Percentiles rank a stretch among this genome's conserved stretches.
Evolutionary conservation across 768 basidiomycete species (phyloP).

Genomic region (Boletus tomentosulus): DNA sequence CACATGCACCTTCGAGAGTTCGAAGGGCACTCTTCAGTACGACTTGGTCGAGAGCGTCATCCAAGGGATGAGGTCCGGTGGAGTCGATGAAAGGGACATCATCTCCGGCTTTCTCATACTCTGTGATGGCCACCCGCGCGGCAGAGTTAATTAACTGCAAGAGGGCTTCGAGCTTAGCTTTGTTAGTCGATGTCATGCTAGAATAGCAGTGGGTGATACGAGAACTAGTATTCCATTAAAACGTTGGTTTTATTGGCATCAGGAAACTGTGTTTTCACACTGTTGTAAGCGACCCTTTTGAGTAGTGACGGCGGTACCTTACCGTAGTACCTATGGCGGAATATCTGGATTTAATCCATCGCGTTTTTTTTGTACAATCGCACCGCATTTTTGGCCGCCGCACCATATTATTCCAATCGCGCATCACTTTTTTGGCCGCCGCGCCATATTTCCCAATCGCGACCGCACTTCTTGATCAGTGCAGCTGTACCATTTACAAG

Average conservation of each 20-base stretch:
- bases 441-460: no score
- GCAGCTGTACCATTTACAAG: no score
- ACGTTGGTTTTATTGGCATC: not conserved
- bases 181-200: slow-evolving; percentile 18
- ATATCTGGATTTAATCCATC: no score
- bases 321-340: no score
- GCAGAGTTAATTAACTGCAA: slow-evolving; percentile 30
- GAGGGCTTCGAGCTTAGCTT: slow-evolving; percentile 24
- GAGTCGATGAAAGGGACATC: slow-evolving; percentile 30
- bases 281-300: no score
- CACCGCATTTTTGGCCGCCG: no score
- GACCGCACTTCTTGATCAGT: no score
- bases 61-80: slow-evolving; percentile 34
- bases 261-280: no score
- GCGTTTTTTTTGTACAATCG: no score
- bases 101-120: slow-evolving; percentile 24
- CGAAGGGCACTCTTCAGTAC: slow-evolving; percentile 24
- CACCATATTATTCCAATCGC: no score
- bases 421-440: no score
- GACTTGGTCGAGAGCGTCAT: slow-evolving; percentile 22
- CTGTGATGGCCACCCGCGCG: slow-evolving; percentile 29
- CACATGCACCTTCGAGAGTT: slow-evolving; percentile 34
- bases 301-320: no score
- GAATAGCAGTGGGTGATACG: not conserved
- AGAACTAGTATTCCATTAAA: not conserved